Conservation (phyloP, 345 rosid species). For the Linum trigynum region DNA sequence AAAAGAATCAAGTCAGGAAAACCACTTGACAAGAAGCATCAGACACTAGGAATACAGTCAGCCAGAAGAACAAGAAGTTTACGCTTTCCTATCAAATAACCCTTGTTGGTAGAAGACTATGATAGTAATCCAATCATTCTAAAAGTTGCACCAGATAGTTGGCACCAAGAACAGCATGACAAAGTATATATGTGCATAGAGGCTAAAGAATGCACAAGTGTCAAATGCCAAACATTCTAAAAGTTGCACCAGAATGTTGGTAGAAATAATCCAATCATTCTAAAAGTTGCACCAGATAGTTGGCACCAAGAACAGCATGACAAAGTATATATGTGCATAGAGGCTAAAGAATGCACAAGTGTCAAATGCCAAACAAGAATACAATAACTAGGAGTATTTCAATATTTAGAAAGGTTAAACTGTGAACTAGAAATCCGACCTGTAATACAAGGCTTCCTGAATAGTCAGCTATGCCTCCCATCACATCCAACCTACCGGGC, state of each 20-base stretch:
- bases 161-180: no score
- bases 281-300: no score
- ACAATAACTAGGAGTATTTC: background rate
- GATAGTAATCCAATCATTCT: no score
- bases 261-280: no score
- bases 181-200: no score
- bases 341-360: no score
- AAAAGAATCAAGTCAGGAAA: background rate
- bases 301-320: background rate
- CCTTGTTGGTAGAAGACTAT: no score
- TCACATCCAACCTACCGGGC: conserved; percentile 96
- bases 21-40: background rate
- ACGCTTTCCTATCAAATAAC: no score
- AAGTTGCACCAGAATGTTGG: no score
- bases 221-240: no score
- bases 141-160: no score
- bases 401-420: background rate
- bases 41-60: background rate
- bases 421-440: conserved; percentile 17
- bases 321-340: background rate
- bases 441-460: conserved; percentile 98
- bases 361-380: background rate
- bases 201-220: no score
- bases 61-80: background rate
- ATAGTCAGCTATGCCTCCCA: conserved; percentile 99